phyloP scores from a whole-genome alignment of 257 asterid genomes.

The Salvia hispanica region DNA sequence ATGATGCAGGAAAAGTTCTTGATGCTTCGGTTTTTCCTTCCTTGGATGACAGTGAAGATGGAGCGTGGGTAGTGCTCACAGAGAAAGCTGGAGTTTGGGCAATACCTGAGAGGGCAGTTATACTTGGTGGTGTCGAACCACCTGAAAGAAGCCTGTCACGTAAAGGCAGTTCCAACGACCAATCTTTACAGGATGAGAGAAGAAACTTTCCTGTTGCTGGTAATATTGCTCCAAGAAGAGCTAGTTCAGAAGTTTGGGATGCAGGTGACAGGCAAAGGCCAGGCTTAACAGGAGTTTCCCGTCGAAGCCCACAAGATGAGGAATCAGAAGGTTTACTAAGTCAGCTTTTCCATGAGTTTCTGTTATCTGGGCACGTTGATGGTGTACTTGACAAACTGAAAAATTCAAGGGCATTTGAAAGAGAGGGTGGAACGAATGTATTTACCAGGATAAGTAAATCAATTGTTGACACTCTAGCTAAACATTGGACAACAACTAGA shows the following conservation, averaged over 20 bases:
- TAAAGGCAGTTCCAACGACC: conserved; percentile 85
- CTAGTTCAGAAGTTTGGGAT: conserved; percentile 82
- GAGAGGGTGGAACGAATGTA: conserved; percentile 84
- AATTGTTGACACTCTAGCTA: conserved; percentile 89
- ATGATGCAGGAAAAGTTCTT: conserved; percentile 94
- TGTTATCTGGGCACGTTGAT: conserved; percentile 77
- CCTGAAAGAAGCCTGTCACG: conserved; percentile 95
- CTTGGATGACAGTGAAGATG: conserved; percentile 69
- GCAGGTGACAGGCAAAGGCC: conserved; percentile 71
- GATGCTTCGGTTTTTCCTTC: conserved; percentile 89
- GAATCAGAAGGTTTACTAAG: conserved; percentile 87
- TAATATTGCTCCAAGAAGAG: conserved; percentile 77
- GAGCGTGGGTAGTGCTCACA: conserved; percentile 93
- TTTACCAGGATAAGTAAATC: conserved; percentile 88
- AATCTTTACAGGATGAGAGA: conserved; percentile 65
- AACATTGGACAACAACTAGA: conserved; percentile 96
- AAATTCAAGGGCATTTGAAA: conserved; percentile 80
- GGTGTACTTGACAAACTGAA: conserved; percentile 67
- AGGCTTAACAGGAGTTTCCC: conserved; percentile 60
- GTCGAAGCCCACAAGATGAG: conserved; percentile 77
- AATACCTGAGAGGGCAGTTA: conserved; percentile 90
- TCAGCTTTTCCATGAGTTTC: conserved; percentile 84
- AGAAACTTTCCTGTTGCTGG: conserved; percentile 56
- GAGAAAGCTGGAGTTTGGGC: conserved; percentile 99
- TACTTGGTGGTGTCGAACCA: conserved; percentile 92